Base-by-base conservation (phyloP, 768 basidiomycete species). In the Pholiota molesta region DNA sequence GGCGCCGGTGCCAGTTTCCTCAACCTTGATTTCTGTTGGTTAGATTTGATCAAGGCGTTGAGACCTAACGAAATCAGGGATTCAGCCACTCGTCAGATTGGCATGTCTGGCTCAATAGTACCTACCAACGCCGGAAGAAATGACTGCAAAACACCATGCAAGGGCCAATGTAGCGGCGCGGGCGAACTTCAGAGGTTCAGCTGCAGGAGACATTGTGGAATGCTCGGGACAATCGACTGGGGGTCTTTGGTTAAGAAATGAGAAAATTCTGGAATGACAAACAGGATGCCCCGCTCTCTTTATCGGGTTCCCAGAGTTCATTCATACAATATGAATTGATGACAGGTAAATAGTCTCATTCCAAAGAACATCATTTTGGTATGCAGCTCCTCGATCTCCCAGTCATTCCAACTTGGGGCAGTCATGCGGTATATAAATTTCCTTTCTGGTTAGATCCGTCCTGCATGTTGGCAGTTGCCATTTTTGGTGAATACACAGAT, bases 31-130 rank as follows among this genome's bases (percentile, higher is more conserved):
- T 81, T 77, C 59, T 75, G 62, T 51, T 76, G 69, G 64, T 81
- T 77, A 14, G 82, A 77, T 63, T 78, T 77, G 60, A 80, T 73
- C 52, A 78, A 61, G 8, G 79, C 78, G 63, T 78, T 80, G 31
- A 81, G 73, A 40, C 75, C 80, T 81, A 49, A 31, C 13, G 35
- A 29, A 33, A 61, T 31, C 1, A 28, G 8, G 37, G 26, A 26
- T 29, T 44, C n/a, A 54, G 52, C 5, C 5, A 3, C 10, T 7
- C 45, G 17, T 35, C 29, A 5, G 31, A 21, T 10, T 26, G 2
- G 31, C 13, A 11, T 1, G 21, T 14, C n/a, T 6, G 35, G 23
- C 1, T 47, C 21, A 19, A 26, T 26, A 26, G 26, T 29, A 57
- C 64, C 29, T 23, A 65, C 68, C 68, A 14, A 68, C 57, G n/a